Evolutionary conservation across 2,329 filamentous ascomycete genomes (phyloP).

Genomic region (Stylonectria norvegica): DNA sequence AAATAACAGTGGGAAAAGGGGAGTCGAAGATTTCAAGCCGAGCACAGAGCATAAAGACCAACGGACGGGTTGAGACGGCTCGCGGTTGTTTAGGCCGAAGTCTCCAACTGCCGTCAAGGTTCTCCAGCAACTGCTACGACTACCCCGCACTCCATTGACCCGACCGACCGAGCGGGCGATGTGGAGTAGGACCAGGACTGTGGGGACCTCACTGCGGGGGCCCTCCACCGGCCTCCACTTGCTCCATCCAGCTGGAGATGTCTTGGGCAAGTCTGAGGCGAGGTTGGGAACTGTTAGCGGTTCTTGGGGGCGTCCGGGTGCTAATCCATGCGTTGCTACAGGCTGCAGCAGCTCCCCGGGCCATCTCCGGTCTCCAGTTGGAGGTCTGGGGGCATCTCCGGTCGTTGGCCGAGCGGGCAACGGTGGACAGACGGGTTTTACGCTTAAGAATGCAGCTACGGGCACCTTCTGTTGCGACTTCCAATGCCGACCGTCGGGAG

Average conservation of each 20-base stretch:
- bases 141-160: constrained; percentile 25
- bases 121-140: too few relatives aligned
- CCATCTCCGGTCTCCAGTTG: neutral
- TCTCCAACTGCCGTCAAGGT: neutral
- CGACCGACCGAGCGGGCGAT: constrained; percentile 26
- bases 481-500: too few relatives aligned
- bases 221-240: too few relatives aligned
- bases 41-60: neutral
- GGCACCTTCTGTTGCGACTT: too few relatives aligned
- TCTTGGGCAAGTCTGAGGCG: too few relatives aligned
- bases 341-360: constrained; percentile 7
- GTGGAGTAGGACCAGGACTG: too few relatives aligned
- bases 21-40: neutral
- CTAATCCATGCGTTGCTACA: constrained; percentile 23
- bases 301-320: neutral
- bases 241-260: too few relatives aligned
- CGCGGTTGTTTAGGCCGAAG: constrained; percentile 17
- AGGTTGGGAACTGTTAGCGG: neutral
- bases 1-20: too few relatives aligned
- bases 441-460: too few relatives aligned
- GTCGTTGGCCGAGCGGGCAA: too few relatives aligned
- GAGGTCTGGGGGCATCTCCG: neutral
- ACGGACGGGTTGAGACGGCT: neutral
- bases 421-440: too few relatives aligned
- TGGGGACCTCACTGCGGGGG: too few relatives aligned